Conservation (phyloP, 2,329 filamentous ascomycete genomes). For the Xylariomycetidae sp. region DNA sequence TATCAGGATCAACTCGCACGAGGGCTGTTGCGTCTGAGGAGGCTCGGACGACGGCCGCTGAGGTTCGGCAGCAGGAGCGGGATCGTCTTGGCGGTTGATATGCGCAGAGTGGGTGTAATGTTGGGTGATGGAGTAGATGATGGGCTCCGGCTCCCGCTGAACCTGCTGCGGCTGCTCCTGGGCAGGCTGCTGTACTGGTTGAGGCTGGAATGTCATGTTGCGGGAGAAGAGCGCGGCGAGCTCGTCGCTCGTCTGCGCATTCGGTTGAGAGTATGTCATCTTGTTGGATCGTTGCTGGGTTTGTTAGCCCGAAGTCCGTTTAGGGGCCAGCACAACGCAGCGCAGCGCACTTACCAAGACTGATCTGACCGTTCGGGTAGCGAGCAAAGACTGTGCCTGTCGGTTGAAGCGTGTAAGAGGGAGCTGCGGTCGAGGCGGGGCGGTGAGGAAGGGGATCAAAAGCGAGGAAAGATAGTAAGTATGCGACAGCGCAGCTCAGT, state of each 20-base stretch:
- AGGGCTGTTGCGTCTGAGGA: constrained; percentile 40
- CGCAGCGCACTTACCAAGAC: constrained; percentile 2
- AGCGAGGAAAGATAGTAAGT: constrained; percentile 8
- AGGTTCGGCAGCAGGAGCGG: constrained; percentile 25
- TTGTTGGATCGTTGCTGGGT: constrained; percentile 11
- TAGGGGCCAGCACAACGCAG: constrained; percentile 8
- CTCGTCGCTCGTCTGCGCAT: constrained; percentile 69
- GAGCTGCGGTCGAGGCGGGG: constrained; percentile 6
- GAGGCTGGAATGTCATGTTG: constrained; percentile 60
- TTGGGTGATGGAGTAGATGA: constrained; percentile 69
- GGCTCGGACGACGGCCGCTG: constrained; percentile 46
- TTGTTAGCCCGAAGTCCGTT: constrained; percentile 2
- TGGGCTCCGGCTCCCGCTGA: constrained; percentile 33
- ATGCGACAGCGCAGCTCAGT: constrained; percentile 17
- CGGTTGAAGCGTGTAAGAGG: constrained; percentile 4
- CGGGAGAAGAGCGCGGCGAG: constrained; percentile 73
- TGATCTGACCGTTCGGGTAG: too few species aligned
- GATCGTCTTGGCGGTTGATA: constrained; percentile 37
- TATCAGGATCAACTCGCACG: constrained; percentile 52
- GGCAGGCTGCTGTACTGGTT: constrained; percentile 19
- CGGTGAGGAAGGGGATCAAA: constrained; percentile 11
- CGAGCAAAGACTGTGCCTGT: too few species aligned
- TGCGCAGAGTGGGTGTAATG: constrained; percentile 83
- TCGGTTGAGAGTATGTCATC: constrained; percentile 37
- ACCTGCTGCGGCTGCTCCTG: constrained; percentile 26